Conservation (phyloP, 148 eudicot genomes). For the Tetragonia tetragonoides region DNA sequence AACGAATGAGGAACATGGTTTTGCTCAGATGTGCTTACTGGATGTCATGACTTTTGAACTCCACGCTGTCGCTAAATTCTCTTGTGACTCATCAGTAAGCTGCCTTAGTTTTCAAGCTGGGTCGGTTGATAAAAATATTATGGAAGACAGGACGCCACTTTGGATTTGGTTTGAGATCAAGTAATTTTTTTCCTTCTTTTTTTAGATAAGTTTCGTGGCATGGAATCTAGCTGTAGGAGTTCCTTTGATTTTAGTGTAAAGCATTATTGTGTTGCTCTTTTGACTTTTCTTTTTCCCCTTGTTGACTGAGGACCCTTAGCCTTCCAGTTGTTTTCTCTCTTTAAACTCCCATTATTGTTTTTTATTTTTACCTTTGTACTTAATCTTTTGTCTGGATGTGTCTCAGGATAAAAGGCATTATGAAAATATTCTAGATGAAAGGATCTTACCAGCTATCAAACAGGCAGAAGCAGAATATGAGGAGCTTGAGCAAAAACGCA, state of each 20-base stretch:
- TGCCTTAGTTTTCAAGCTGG: not conserved
- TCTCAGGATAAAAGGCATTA: constrained; percentile 59
- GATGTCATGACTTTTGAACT: no score
- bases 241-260: not conserved
- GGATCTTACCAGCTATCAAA: constrained; percentile 51
- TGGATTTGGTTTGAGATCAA: not conserved
- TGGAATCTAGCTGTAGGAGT: not conserved
- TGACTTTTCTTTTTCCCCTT: not conserved
- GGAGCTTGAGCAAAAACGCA: constrained; percentile 55
- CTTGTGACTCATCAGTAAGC: no score
- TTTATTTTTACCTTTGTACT: not conserved
- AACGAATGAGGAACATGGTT: no score
- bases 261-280: not conserved
- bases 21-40: no score
- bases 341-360: no score
- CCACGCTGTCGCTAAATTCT: no score
- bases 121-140: not conserved
- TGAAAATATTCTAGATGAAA: constrained; percentile 46
- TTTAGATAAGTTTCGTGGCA: no score
- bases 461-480: constrained; percentile 48
- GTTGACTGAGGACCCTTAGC: not conserved
- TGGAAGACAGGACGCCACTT: not conserved
- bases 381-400: constrained; percentile 16
- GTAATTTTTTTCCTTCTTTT: not conserved
- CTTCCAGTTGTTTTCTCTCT: not conserved